Conservation (phyloP, 106 monocot genomes). For the Dendrobium chrysotoxum region DNA sequence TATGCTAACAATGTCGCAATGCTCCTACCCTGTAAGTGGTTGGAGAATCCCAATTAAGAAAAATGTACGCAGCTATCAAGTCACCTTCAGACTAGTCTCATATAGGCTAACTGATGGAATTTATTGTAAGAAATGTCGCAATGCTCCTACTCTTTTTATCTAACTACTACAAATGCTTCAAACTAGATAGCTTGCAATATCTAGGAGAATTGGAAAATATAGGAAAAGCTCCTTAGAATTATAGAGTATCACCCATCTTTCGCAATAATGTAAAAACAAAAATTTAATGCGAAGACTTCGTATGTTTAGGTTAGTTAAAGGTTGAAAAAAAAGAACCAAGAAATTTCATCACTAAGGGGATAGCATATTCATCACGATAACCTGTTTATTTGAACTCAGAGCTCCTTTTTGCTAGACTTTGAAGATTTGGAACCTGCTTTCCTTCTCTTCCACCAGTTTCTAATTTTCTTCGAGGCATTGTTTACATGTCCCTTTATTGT, state of each 20-base stretch:
- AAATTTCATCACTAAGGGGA: neutral
- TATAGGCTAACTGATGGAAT: too few species aligned
- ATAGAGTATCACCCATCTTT: neutral
- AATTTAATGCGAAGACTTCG: neutral
- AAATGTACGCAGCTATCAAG: too few species aligned
- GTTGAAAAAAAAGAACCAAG: neutral
- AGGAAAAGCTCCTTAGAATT: neutral
- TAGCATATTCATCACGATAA: neutral
- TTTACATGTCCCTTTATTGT: conserved; percentile 33
- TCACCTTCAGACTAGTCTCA: too few species aligned
- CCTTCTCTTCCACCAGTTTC: conserved; percentile 64
- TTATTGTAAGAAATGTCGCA: too few species aligned
- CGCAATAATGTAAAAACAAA: conserved; percentile 1
- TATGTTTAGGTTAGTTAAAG: neutral
- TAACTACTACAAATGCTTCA: too few species aligned
- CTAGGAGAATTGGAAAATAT: neutral
- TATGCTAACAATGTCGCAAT: too few species aligned
- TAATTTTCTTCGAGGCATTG: conserved; percentile 33
- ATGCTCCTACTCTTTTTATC: too few species aligned
- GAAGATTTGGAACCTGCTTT: conserved; percentile 11
- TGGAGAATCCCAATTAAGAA: too few species aligned
- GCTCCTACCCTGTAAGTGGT: too few species aligned
- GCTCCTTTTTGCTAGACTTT: conserved; percentile 24
- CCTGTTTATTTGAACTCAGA: neutral
- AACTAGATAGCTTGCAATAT: too few species aligned